Percentiles rank a stretch among this genome's conserved stretches.
These are phyloP conservation scores for Cnidoscolus chayamansa DNA, from an alignment of 441 rosid genomes.

Conservation along the genomic window DNA sequence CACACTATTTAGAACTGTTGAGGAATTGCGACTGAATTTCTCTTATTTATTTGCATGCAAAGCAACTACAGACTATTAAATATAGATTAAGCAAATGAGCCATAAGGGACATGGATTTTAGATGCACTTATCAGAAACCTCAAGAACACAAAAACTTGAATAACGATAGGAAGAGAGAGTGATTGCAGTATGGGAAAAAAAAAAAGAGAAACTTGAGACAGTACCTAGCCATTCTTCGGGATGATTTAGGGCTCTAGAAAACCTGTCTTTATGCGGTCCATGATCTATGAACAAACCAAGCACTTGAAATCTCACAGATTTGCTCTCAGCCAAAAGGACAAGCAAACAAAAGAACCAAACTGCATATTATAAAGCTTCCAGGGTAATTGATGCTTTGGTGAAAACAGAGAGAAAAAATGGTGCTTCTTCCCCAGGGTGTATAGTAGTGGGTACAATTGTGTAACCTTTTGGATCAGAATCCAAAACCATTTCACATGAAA, in stretches of 20 bases:
- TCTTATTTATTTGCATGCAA: background rate
- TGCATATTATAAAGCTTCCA: slow-evolving; percentile 67
- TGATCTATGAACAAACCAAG: slow-evolving; percentile 39
- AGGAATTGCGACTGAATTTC: background rate
- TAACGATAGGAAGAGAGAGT: background rate
- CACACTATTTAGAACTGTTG: background rate
- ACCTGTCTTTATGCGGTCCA: slow-evolving; percentile 24
- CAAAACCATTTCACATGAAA: slow-evolving; percentile 99
- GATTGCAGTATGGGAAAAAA: too few relatives aligned
- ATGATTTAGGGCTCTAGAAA: slow-evolving; percentile 24
- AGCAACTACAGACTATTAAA: background rate
- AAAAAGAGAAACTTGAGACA: background rate
- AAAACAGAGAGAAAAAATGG: slow-evolving; percentile 98
- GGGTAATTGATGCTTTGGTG: slow-evolving; percentile 81
- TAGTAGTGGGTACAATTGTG: slow-evolving; percentile 98
- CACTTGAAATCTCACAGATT: slow-evolving; percentile 34
- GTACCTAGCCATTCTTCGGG: slow-evolving; percentile 30
- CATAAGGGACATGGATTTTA: background rate
- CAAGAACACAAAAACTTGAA: background rate
- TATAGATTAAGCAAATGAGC: background rate
- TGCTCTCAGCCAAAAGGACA: slow-evolving; percentile 29
- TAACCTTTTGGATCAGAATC: slow-evolving; percentile 99
- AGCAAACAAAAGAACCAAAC: slow-evolving; percentile 31
- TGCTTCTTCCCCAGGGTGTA: slow-evolving; percentile 99
- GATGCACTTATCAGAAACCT: background rate